Evolutionary conservation across 371 early-diverging fungal genomes (phyloP).

Genomic region (Mortierella sp.): DNA sequence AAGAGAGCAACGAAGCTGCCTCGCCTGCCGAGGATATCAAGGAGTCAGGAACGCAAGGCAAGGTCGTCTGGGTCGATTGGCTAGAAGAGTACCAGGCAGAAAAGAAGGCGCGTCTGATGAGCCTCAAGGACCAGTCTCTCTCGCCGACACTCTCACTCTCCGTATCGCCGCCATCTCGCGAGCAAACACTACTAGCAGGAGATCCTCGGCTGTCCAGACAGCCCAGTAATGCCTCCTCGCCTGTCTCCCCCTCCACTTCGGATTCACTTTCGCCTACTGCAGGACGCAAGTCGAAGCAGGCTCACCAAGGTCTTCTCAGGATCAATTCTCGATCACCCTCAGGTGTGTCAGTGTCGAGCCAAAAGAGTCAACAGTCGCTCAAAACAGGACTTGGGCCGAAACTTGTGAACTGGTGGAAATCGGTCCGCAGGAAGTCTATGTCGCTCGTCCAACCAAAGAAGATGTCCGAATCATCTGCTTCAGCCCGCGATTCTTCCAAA

Average conservation of each 20-base stretch:
- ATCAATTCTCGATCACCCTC: constrained; percentile 42
- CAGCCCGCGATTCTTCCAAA: not conserved
- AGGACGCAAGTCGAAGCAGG: constrained; percentile 22
- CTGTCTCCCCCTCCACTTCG: constrained; percentile 5
- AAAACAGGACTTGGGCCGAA: constrained; percentile 50
- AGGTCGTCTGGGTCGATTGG: constrained; percentile 64
- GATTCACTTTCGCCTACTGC: constrained; percentile 29
- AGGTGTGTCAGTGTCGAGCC: constrained; percentile 49
- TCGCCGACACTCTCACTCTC: constrained; percentile 37
- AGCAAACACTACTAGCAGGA: constrained; percentile 1
- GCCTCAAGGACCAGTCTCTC: constrained; percentile 32
- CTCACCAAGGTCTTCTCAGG: constrained; percentile 20
- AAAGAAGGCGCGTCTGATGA: constrained; percentile 28
- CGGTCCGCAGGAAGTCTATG: constrained; percentile 52
- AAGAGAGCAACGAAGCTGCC: constrained; percentile 6
- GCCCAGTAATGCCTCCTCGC: constrained; percentile 10
- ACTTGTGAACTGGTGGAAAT: constrained; percentile 55
- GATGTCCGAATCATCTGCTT: constrained; percentile 10
- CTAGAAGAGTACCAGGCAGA: constrained; percentile 59
- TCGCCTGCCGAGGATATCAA: constrained; percentile 1
- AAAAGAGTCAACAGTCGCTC: constrained; percentile 51
- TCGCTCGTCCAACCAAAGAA: constrained; percentile 43
- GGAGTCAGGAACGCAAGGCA: not conserved
- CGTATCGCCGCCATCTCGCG: constrained; percentile 37
- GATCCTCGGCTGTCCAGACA: not conserved